Conservation (phyloP, 1,284 basidiomycete species). For the Taiwanofungus camphoratus region DNA sequence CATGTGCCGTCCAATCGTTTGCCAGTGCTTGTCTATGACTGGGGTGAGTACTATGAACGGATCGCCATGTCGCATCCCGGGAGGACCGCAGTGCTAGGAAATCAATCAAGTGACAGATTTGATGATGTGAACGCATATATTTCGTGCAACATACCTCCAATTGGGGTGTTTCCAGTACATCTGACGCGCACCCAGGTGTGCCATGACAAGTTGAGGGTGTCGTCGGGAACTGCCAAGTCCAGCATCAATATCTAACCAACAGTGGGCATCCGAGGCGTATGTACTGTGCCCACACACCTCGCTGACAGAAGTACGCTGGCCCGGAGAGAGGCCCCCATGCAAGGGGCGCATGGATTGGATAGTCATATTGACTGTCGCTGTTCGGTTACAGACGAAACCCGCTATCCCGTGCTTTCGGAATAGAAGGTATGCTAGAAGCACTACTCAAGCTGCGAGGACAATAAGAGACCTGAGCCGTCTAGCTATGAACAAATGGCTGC, state of each 20-base stretch:
- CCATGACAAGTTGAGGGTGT: slow-evolving; percentile 7
- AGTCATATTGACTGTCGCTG: not conserved
- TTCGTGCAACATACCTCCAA: not conserved
- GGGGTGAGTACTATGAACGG: slow-evolving; percentile 1
- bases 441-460: too few relatives aligned
- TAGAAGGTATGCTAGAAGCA: too few relatives aligned
- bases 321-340: not conserved
- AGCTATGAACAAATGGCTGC: too few relatives aligned
- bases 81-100: too few relatives aligned
- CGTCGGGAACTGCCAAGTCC: slow-evolving; percentile 2
- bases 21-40: not conserved
- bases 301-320: slow-evolving; percentile 4
- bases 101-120: not conserved
- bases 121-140: not conserved
- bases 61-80: not conserved
- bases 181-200: not conserved
- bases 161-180: not conserved
- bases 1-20: not conserved
- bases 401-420: too few relatives aligned
- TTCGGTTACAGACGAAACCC: not conserved
- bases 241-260: not conserved
- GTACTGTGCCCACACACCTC: too few relatives aligned
- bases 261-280: too few relatives aligned
- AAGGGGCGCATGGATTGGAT: not conserved
- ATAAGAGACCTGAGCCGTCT: too few relatives aligned